Conservation (phyloP, 768 basidiomycete species). For the Hydnum rufescens region DNA sequence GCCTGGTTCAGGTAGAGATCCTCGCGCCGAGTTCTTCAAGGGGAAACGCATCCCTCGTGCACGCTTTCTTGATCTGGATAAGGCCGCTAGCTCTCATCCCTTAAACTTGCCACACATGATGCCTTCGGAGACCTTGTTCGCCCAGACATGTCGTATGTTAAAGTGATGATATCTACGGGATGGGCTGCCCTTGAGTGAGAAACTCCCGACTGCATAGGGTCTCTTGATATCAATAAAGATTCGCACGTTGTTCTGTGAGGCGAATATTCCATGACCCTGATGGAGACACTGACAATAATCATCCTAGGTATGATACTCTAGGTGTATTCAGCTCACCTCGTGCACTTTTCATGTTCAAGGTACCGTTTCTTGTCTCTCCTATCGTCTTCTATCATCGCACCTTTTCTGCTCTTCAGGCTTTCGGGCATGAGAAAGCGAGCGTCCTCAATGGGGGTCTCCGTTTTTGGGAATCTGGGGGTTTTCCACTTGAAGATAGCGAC, state of each 20-base stretch:
- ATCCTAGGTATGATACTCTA: constrained; percentile 60
- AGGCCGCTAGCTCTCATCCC: constrained; percentile 46
- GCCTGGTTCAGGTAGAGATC: constrained; percentile 63
- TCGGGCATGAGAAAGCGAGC: constrained; percentile 72
- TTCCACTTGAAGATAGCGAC: constrained; percentile 27
- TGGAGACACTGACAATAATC: too few species aligned
- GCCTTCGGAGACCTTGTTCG: constrained; percentile 52
- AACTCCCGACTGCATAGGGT: constrained; percentile 24
- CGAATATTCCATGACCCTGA: not conserved
- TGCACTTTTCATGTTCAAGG: constrained; percentile 82
- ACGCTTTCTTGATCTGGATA: constrained; percentile 61
- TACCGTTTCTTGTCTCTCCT: constrained; percentile 6
- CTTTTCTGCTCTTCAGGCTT: constrained; percentile 32
- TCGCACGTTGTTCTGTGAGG: constrained; percentile 70
- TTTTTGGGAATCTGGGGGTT: constrained; percentile 50
- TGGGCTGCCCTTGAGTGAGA: too few species aligned
- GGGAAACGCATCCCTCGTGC: constrained; percentile 49
- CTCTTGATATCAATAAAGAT: constrained; percentile 47
- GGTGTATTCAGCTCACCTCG: constrained; percentile 88
- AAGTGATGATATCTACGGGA: too few species aligned
- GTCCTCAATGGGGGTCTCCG: constrained; percentile 89
- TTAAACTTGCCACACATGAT: constrained; percentile 90
- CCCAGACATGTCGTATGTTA: constrained; percentile 55
- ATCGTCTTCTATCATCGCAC: not conserved
- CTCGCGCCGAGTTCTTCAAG: constrained; percentile 41